These are phyloP conservation scores for Pistacia integerrima DNA, from an alignment of 345 rosid genomes.

Conservation along the genomic window DNA sequence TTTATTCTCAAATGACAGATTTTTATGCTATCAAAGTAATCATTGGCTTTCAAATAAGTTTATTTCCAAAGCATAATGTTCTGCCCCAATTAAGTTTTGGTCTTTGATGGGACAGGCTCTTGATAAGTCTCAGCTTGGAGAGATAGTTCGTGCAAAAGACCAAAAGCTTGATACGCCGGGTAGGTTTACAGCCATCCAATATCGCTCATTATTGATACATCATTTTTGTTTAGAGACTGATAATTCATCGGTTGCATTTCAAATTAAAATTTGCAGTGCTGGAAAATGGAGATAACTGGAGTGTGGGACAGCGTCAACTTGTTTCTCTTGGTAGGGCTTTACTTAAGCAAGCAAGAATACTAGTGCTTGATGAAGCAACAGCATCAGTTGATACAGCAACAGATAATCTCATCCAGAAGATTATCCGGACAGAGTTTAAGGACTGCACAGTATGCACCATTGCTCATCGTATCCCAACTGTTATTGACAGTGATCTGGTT, in stretches of 20 bases:
- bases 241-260: conserved; percentile 18
- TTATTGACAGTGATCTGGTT: conserved; percentile 95
- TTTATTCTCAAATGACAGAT: neutral
- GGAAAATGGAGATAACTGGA: conserved; percentile 99
- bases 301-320: conserved; percentile 97
- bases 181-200: conserved; percentile 51
- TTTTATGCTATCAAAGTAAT: neutral
- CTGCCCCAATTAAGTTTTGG: neutral
- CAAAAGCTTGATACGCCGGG: conserved; percentile 91
- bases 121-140: conserved; percentile 95
- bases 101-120: conserved; percentile 62
- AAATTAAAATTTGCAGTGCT: conserved; percentile 51
- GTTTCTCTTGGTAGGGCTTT: conserved; percentile 92
- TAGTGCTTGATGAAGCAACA: conserved; percentile 98
- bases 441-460: conserved; percentile 96
- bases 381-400: conserved; percentile 99
- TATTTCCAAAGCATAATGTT: neutral
- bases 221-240: neutral
- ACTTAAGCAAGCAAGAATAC: conserved; percentile 87
- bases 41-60: conserved; percentile 4
- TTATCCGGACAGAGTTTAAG: conserved; percentile 86
- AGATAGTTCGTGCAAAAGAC: conserved; percentile 79
- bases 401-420: conserved; percentile 94
- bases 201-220: neutral
- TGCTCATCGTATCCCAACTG: conserved; percentile 98